Conservation (phyloP, 2,329 filamentous ascomycete species). For the Fusarium verticillioides region DNA sequence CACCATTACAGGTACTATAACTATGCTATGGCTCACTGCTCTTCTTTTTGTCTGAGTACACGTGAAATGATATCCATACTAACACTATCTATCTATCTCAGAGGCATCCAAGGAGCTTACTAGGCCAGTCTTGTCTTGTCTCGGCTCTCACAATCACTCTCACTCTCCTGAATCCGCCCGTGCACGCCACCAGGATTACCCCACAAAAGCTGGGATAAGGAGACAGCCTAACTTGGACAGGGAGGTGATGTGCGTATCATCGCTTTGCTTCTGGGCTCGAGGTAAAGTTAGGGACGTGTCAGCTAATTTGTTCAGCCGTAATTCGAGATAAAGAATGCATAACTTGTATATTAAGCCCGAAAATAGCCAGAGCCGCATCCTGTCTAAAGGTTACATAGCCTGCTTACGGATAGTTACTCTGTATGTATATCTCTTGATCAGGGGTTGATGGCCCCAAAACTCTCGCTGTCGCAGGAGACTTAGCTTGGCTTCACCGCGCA, state of each 20-base stretch:
- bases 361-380: not conserved
- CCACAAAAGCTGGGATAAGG: constrained; percentile 41
- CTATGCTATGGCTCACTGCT: not conserved
- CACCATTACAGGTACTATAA: not conserved
- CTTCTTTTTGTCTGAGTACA: not conserved
- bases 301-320: constrained; percentile 1
- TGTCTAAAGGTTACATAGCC: not conserved
- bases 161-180: constrained; percentile 34
- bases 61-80: not conserved
- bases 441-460: constrained; percentile 12
- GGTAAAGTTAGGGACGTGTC: not conserved
- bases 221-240: constrained; percentile 33
- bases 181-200: constrained; percentile 39
- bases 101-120: constrained; percentile 37
- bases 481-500: not conserved
- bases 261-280: not conserved
- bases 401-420: not conserved
- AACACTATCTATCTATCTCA: not conserved
- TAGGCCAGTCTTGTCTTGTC: not conserved
- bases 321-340: not conserved
- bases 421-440: not conserved
- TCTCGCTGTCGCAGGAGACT: constrained; percentile 1
- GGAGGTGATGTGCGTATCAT: constrained; percentile 27
- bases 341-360: not conserved
- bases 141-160: not conserved